phyloP scores from a whole-genome alignment of 495 filamentous ascomycete genomes.

The Lentithecium fluviatile region DNA sequence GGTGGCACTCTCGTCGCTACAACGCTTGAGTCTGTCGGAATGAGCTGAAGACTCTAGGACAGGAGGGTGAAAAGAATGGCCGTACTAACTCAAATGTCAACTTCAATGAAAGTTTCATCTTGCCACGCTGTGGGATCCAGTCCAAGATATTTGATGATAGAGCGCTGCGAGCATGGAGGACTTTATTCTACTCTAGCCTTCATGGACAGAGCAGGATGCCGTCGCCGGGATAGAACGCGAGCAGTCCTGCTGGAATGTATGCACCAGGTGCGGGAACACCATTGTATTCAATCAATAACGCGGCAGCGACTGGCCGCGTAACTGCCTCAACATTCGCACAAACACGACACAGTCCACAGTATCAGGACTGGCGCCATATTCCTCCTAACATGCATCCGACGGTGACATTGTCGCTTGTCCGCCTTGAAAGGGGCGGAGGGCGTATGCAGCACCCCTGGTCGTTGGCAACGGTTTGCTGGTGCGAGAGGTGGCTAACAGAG shows the following conservation, averaged over 20 bases:
- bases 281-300: neutral
- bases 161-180: slow-evolving; percentile 11
- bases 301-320: neutral
- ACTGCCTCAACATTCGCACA: neutral
- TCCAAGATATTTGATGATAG: slow-evolving; percentile 7
- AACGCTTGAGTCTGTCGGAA: slow-evolving; percentile 8
- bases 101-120: slow-evolving; percentile 9
- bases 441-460: neutral
- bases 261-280: neutral
- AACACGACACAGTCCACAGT: neutral
- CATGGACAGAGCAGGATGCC: neutral
- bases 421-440: slow-evolving; percentile 14
- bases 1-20: neutral
- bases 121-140: slow-evolving; percentile 12
- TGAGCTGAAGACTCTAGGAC: slow-evolving; percentile 1
- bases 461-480: neutral
- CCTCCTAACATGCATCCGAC: neutral
- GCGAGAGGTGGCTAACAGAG: neutral
- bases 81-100: slow-evolving; percentile 21
- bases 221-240: neutral
- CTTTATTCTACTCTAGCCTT: slow-evolving; percentile 1
- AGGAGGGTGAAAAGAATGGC: neutral
- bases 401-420: neutral
- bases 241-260: slow-evolving; percentile 10
- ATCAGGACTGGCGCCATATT: neutral